Base-by-base conservation (phyloP, 1,139 yeast genomes). In the Suhomyces taliae region DNA sequence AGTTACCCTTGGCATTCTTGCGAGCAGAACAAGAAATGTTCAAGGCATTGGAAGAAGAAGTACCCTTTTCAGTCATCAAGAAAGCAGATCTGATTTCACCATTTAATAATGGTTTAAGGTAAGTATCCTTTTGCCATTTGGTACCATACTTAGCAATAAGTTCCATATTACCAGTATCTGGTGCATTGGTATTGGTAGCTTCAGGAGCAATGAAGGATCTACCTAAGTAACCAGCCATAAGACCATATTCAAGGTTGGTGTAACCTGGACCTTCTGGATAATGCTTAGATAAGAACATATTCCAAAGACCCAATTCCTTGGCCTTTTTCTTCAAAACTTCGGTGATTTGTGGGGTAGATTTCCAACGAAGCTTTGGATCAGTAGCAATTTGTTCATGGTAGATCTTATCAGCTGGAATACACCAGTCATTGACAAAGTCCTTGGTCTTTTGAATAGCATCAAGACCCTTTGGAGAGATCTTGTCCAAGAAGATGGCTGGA, bases 161-260 rank as follows among this genome's bases (percentile, higher is more conserved):
- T 61, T 84, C 90, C 87, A 83, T 83, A 59, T 85, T 83, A 7
- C 90, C 90, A n/a, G 89, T 83, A 57, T 84, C 90, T 12, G 90
- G 90, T 7, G 89, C 89, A 46, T 65, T 67, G 27, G 84, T 79
- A 61, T 84, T 84, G 53, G 85, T 81, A 27, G 81, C 85, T 59
- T 81, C 87, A 2, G 88, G 83, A 1, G 82, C 87, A 44, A 74
- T 61, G 46, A 69, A 67, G 2, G 82, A 72, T 46, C 82, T 70
- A 24, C 90, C 90, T 62, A 84, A 71, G 56, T 82, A 82, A 57
- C 80, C 82, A 1, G 87, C 87, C 89, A 84, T 83, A 48, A 84
- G 66, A 0, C 86, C 89, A 59, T 84, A 84, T 59, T 84, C 90
- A 57, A 84, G 67, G 61, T 84, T 84, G 46, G 87, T 73, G 62